Percentiles rank a stretch among this genome's conserved stretches.
phyloP scores from a whole-genome alignment of 805 yeast species.

The Lipomyces orientalis region DNA sequence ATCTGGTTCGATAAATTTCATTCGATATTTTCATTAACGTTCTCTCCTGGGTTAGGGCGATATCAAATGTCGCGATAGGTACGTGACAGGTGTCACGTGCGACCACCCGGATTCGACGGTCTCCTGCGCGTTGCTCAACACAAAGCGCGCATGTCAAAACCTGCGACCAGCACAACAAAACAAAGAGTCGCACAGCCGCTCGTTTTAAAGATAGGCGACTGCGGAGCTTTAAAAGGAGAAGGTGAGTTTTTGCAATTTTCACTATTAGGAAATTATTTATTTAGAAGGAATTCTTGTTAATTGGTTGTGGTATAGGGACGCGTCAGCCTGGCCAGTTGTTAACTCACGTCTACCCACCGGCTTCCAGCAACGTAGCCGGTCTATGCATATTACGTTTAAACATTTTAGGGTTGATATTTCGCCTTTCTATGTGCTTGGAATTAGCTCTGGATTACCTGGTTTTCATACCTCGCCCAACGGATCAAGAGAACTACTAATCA shows the following conservation, averaged over 20 bases:
- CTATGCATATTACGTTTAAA: not conserved
- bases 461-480: not conserved
- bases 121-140: not conserved
- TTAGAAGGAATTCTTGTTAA: not conserved
- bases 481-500: not conserved
- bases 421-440: not conserved
- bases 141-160: not conserved
- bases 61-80: too few relatives aligned
- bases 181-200: not conserved
- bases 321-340: not conserved
- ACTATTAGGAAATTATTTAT: not conserved
- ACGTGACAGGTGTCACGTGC: too few relatives aligned
- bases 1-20: too few relatives aligned
- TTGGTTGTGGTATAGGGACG: not conserved
- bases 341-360: not conserved
- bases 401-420: not conserved
- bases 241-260: not conserved
- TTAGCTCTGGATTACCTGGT: not conserved
- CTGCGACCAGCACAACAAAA: constrained; percentile 1
- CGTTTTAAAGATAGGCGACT: not conserved
- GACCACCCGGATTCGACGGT: too few relatives aligned
- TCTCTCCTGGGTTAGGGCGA: too few relatives aligned
- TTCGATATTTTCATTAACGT: too few relatives aligned
- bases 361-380: not conserved
- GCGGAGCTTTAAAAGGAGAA: not conserved